These are phyloP conservation scores for Scutellaria galericulata DNA, from an alignment of 257 asterid genomes.

Conservation along the genomic window DNA sequence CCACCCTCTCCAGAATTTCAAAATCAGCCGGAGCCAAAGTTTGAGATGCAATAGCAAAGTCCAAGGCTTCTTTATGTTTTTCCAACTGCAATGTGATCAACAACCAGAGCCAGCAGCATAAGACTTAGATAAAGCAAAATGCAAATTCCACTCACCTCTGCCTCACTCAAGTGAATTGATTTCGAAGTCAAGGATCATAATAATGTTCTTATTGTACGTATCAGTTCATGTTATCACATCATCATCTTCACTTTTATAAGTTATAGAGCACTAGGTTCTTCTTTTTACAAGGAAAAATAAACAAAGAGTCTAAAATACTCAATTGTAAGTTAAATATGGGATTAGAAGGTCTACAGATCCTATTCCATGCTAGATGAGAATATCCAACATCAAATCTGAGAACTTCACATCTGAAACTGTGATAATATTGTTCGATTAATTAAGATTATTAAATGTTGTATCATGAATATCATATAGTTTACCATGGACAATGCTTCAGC, in stretches of 20 bases:
- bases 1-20: slow-evolving; percentile 70
- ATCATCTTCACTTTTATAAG: not conserved
- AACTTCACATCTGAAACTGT: slow-evolving; percentile 16
- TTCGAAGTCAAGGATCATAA: slow-evolving; percentile 3
- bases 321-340: not conserved
- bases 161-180: too few relatives aligned
- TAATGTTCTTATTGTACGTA: not conserved
- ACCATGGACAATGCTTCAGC: slow-evolving; percentile 85
- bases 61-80: slow-evolving; percentile 80
- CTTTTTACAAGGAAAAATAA: slow-evolving; percentile 2
- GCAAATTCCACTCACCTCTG: slow-evolving; percentile 15
- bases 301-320: slow-evolving; percentile 17
- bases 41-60: slow-evolving; percentile 80
- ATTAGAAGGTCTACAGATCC: slow-evolving; percentile 18
- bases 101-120: slow-evolving; percentile 34
- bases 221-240: not conserved
- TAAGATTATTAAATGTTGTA: slow-evolving; percentile 21
- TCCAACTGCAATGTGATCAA: slow-evolving; percentile 60
- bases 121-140: slow-evolving; percentile 16
- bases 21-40: slow-evolving; percentile 66
- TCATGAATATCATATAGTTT: slow-evolving; percentile 35
- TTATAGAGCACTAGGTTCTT: slow-evolving; percentile 19
- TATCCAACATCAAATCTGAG: slow-evolving; percentile 16
- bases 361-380: slow-evolving; percentile 10
- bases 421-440: slow-evolving; percentile 14